Percentiles rank a stretch among this genome's conserved stretches.
These are phyloP conservation scores for Aspergillus persii DNA, from an alignment of 2,329 filamentous ascomycete genomes.

Conservation along the genomic window DNA sequence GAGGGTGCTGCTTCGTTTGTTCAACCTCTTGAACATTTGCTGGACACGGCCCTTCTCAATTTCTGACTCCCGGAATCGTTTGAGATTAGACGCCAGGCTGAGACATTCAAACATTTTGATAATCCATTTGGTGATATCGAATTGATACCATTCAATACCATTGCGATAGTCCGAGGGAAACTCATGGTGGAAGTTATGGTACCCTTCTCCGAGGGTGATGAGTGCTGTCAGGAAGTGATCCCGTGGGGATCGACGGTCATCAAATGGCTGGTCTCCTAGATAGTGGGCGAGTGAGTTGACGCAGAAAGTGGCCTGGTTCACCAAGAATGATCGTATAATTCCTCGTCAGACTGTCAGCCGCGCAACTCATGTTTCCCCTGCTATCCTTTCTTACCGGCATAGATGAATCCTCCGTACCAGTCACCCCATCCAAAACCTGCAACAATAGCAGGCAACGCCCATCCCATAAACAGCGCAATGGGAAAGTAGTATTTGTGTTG, in stretches of 20 bases:
- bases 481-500: constrained; percentile 6
- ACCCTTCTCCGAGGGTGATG: constrained; percentile 3
- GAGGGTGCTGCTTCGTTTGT: not conserved
- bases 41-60: not conserved
- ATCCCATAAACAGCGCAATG: constrained; percentile 45
- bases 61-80: not conserved
- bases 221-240: not conserved
- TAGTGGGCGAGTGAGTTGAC: constrained; percentile 5
- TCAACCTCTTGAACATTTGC: not conserved
- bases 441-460: constrained; percentile 70
- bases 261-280: constrained; percentile 1
- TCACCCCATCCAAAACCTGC: constrained; percentile 76
- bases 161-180: constrained; percentile 10
- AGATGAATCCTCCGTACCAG: constrained; percentile 76
- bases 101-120: not conserved
- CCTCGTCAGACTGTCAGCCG: not conserved
- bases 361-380: not conserved
- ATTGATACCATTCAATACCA: constrained; percentile 1
- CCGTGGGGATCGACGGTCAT: not conserved
- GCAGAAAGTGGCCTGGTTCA: not conserved
- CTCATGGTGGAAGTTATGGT: constrained; percentile 8
- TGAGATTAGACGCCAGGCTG: not conserved
- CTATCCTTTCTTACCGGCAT: constrained; percentile 55
- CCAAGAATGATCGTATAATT: not conserved
- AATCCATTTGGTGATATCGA: constrained; percentile 4